Conservation (phyloP, 1,284 basidiomycete genomes). For the Papiliotrema fonsecae region DNA sequence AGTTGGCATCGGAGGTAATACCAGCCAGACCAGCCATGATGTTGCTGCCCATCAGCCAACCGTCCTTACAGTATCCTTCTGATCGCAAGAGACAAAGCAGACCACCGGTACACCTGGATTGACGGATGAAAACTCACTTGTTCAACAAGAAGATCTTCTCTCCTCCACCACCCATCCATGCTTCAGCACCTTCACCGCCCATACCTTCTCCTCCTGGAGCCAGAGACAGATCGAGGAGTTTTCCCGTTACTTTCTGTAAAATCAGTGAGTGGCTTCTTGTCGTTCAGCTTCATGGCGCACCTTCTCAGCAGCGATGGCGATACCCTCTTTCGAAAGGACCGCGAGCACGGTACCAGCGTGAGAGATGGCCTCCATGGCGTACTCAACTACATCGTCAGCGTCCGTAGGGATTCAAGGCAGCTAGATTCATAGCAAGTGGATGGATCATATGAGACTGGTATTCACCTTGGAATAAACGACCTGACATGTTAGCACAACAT, state of each 20-base stretch:
- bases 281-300: constrained; percentile 18
- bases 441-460: neutral
- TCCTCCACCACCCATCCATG: constrained; percentile 70
- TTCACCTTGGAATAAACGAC: constrained; percentile 84
- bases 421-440: neutral
- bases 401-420: neutral
- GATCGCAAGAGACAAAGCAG: neutral
- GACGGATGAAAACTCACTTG: constrained; percentile 51
- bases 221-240: constrained; percentile 82
- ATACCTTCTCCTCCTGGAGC: constrained; percentile 59
- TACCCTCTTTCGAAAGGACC: constrained; percentile 89
- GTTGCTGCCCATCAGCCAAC: constrained; percentile 60
- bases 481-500: constrained; percentile 50
- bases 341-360: constrained; percentile 94
- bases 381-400: constrained; percentile 66
- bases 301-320: constrained; percentile 97
- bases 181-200: constrained; percentile 62
- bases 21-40: constrained; percentile 93
- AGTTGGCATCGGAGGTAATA: constrained; percentile 95
- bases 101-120: no score
- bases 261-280: neutral
- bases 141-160: constrained; percentile 98
- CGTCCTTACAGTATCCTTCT: neutral
- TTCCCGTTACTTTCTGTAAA: constrained; percentile 82
- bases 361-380: constrained; percentile 98